Percentiles rank a stretch among this genome's conserved stretches.
These are phyloP conservation scores for Ophidiomyces ophidiicola DNA, from an alignment of 2,329 filamentous ascomycete genomes.

Conservation along the genomic window DNA sequence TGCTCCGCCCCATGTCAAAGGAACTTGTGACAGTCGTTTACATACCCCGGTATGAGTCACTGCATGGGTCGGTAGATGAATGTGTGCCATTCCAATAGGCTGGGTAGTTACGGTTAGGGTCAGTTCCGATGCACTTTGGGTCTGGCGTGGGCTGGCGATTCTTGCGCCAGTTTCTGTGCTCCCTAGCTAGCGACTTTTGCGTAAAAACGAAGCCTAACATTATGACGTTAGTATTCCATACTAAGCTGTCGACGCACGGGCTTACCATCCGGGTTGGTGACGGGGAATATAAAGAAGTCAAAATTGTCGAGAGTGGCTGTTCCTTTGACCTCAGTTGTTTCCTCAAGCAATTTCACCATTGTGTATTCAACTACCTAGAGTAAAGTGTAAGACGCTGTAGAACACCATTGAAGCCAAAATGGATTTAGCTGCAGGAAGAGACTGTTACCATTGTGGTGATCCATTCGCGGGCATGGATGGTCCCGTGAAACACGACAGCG, in stretches of 20 bases:
- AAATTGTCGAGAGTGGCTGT: slow-evolving; percentile 45
- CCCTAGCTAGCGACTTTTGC: slow-evolving; percentile 42
- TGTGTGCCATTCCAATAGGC: slow-evolving; percentile 39
- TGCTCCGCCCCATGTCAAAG: too few relatives aligned
- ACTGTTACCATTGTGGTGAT: slow-evolving; percentile 40
- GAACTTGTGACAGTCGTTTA: too few relatives aligned
- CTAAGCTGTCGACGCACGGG: not conserved
- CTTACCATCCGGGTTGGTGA: slow-evolving; percentile 50
- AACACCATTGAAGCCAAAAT: too few relatives aligned
- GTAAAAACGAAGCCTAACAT: slow-evolving; percentile 46
- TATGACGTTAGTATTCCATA: not conserved
- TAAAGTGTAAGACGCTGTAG: not conserved
- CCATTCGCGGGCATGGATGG: slow-evolving; percentile 51
- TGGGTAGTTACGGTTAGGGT: slow-evolving; percentile 50
- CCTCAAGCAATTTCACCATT: slow-evolving; percentile 40
- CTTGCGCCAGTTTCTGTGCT: slow-evolving; percentile 54
- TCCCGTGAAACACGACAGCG: slow-evolving; percentile 46
- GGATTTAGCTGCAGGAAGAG: not conserved
- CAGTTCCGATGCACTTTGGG: slow-evolving; percentile 37
- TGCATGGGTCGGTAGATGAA: slow-evolving; percentile 42
- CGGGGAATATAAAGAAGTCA: slow-evolving; percentile 54
- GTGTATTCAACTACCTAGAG: slow-evolving; percentile 37
- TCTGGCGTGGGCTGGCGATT: slow-evolving; percentile 38
- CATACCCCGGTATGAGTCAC: slow-evolving; percentile 35
- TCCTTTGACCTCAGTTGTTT: slow-evolving; percentile 26